phyloP scores from a whole-genome alignment of 2,329 filamentous ascomycete species.

The Trichothecium sympodiale region DNA sequence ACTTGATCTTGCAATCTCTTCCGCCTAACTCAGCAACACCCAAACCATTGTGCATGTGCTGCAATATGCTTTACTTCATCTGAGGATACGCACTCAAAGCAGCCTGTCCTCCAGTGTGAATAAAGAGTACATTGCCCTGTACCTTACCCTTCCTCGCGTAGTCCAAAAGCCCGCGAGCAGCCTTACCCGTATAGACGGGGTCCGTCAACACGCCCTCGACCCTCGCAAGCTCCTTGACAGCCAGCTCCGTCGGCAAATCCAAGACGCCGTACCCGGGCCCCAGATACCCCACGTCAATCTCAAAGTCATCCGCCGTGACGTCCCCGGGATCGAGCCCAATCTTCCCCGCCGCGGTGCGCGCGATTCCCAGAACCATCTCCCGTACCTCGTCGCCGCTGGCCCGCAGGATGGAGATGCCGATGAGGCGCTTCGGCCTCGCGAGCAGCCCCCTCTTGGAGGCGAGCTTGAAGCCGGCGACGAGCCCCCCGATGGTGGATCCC shows the following conservation, averaged over 20 bases:
- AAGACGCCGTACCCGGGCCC: conserved; percentile 5
- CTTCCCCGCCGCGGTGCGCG: conserved; percentile 1
- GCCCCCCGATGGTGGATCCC: conserved; percentile 52
- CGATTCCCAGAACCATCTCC: conserved; percentile 2
- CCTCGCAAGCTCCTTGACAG: conserved; percentile 5
- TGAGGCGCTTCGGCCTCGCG: not conserved
- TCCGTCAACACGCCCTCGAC: conserved; percentile 5
- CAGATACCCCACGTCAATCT: conserved; percentile 4
- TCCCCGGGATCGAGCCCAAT: conserved; percentile 4
- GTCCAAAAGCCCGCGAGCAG: conserved; percentile 7
- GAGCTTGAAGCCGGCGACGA: conserved; percentile 57
- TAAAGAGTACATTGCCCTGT: conserved; percentile 4
- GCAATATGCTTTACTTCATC: conserved; percentile 1
- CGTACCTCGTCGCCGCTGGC: not conserved
- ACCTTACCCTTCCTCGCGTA: conserved; percentile 4
- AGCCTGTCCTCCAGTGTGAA: conserved; percentile 8
- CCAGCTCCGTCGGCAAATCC: conserved; percentile 4
- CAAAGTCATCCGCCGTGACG: conserved; percentile 6
- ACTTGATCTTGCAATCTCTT: too few relatives aligned
- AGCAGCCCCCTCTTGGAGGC: conserved; percentile 24
- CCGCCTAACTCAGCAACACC: too few relatives aligned
- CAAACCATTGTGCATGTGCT: too few relatives aligned
- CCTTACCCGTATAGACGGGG: conserved; percentile 8
- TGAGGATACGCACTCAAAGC: conserved; percentile 6
- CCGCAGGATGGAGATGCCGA: conserved; percentile 5